Evolutionary conservation across 176 grass and related monocot genomes (phyloP).

Genomic region (Avena atlantica): DNA sequence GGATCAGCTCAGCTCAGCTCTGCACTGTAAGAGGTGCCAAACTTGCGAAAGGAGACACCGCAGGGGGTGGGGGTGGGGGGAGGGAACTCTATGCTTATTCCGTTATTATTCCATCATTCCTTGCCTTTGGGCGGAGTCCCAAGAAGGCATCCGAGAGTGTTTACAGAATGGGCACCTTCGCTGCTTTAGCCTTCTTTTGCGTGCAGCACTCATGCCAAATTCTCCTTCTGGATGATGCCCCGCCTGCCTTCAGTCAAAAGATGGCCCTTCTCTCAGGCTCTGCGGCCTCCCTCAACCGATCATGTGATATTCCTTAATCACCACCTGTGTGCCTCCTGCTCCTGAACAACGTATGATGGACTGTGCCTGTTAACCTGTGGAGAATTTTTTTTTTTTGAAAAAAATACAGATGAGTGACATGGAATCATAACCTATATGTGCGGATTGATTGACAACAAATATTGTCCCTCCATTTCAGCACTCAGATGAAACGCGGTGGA

Average conservation of each 20-base stretch:
- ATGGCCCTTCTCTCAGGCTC: conserved; percentile 61
- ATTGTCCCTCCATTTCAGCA: conserved; percentile 42
- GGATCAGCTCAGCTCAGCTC: background rate
- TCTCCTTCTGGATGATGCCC: conserved; percentile 71
- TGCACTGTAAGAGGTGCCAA: conserved; percentile 68
- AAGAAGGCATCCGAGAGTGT: conserved; percentile 63
- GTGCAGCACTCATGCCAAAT: conserved; percentile 55
- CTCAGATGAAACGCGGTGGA: conserved; percentile 42
- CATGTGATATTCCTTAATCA: conserved; percentile 49
- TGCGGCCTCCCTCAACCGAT: conserved; percentile 20
- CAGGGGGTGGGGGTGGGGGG: background rate
- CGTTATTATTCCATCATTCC: conserved; percentile 64
- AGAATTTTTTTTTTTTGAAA: background rate
- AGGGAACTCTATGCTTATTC: conserved; percentile 85
- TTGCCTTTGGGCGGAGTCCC: conserved; percentile 72
- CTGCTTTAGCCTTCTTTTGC: conserved; percentile 59
- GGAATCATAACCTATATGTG: conserved; percentile 6
- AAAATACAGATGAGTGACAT: conserved; percentile 6
- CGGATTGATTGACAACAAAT: conserved; percentile 34
- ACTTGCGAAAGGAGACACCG: conserved; percentile 85
- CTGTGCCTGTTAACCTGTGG: background rate
- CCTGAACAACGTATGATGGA: conserved; percentile 16
- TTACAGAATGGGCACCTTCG: conserved; percentile 57
- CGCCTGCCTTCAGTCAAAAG: conserved; percentile 73
- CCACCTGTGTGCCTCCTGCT: conserved; percentile 23